Evolutionary conservation across 2,329 filamentous ascomycete species (phyloP), one percentile per base, ranked within the genome.

Genomic region (Seiridium unicorne): DNA sequence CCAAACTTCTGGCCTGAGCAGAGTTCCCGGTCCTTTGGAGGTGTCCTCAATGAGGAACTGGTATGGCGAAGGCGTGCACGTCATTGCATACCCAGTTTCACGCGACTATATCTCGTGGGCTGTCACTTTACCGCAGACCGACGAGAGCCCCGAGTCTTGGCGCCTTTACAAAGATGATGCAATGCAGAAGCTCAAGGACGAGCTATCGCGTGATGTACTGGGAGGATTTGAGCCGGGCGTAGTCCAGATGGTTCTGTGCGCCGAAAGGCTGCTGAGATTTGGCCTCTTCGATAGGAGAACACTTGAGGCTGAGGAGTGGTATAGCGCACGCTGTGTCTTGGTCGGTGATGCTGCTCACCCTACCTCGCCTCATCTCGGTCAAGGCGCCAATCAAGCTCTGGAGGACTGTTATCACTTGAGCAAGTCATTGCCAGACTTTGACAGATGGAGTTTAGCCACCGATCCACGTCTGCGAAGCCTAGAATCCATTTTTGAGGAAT

Each of bases 221-320:
- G 10, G 57, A 10, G 62, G 55, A 3, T 70, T 66, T 62, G 65
- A 66, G 10, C 58, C 62, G 3, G 55, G 54, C 9, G 59, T 69
- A 11, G 42, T 62, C 2, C 59, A 64, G 7, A 51, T 68, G 61
- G 61, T 69, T 10, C 51, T 35, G 44, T 58, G 62, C 2, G 60
- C 67, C 5, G 64, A 68, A 58, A 60, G 67, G 9, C 61, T 70
- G 26, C 66, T 68, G 60, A 69, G 67, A 38, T 70, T 64, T 40
- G 67, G 68, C 40, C 56, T 69, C 13, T 69, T 65, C 53, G 75
- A 69, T 53, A 63, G 68, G 5, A 53, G 57, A 3, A 66, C 67
- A 56, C 54, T 70, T 34, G 49, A 57, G 8, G 56, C 65, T 3
- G 55, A 61, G n/a, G 58, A 67, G 46, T 69, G 68, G 68, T 64